These are phyloP conservation scores for Oryza coarctata DNA, from an alignment of 176 grass and related monocot genomes.

Conservation along the genomic window DNA sequence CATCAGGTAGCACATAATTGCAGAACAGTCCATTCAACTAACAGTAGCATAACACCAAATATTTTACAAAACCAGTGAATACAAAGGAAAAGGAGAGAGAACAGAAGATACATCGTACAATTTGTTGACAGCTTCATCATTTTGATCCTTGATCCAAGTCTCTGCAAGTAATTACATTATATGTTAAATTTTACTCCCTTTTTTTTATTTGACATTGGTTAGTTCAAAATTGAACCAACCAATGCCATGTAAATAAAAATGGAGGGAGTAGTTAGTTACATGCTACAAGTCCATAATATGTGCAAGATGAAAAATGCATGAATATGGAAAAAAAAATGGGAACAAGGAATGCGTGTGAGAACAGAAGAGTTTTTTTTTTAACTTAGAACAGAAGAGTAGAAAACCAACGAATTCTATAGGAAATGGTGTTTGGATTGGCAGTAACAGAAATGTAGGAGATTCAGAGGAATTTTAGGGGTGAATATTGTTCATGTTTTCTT, in stretches of 20 bases:
- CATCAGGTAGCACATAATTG: background rate
- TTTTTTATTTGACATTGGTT: no score
- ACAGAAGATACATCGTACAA: conserved; percentile 56
- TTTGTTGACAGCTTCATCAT: conserved; percentile 51
- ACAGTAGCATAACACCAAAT: background rate
- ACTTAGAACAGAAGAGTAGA: no score
- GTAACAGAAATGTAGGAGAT: no score
- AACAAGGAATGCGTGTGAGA: no score
- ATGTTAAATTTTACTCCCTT: conserved; percentile 11
- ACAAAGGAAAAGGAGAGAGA: background rate
- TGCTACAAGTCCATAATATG: background rate
- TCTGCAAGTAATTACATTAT: conserved; percentile 36
- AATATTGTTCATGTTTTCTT: no score
- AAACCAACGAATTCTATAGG: no score
- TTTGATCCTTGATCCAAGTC: conserved; percentile 70
- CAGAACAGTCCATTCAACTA: conserved; percentile 2
- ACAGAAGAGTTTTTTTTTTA: no score
- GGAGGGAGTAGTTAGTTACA: background rate
- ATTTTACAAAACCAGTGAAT: background rate
- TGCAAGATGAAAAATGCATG: background rate
- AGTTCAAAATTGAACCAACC: no score
- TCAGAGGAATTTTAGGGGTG: no score
- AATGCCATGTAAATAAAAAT: no score
- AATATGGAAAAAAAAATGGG: background rate
- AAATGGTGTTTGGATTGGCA: no score